phyloP scores from a whole-genome alignment of 768 basidiomycete species.

The Sarcodon aspratus region DNA sequence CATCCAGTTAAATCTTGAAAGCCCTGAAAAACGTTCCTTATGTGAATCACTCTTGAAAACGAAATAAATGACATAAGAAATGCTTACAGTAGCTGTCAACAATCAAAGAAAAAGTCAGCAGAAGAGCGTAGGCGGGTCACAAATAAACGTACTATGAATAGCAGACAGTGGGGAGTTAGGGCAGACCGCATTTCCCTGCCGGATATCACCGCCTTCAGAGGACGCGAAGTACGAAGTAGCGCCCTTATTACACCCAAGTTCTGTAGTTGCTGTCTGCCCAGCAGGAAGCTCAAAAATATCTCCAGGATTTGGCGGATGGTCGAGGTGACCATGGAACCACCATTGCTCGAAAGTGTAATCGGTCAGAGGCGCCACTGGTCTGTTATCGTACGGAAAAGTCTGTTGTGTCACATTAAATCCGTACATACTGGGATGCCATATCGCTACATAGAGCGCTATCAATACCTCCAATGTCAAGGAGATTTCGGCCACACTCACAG shows the following conservation, averaged over 20 bases:
- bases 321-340: conserved; percentile 58
- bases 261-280: conserved; percentile 37
- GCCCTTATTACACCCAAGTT: conserved; percentile 50
- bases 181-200: conserved; percentile 40
- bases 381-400: conserved; percentile 51
- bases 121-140: background rate
- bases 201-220: conserved; percentile 41
- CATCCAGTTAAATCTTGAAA: conserved; percentile 48
- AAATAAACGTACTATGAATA: conserved; percentile 36
- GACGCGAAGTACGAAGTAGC: conserved; percentile 46
- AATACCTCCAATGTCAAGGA: background rate
- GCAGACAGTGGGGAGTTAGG: conserved; percentile 29
- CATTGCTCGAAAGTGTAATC: conserved; percentile 29
- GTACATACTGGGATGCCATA: conserved; percentile 49
- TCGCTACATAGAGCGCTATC: conserved; percentile 18
- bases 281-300: conserved; percentile 53
- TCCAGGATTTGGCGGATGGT: conserved; percentile 39
- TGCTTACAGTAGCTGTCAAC: background rate
- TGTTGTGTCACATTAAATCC: conserved; percentile 55
- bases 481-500: background rate
- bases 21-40: conserved; percentile 12
- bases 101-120: background rate
- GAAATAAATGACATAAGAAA: too few relatives aligned
- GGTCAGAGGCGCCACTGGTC: conserved; percentile 35
- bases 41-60: background rate